Evolutionary conservation across 441 rosid species (phyloP), one percentile per base, ranked within the genome.

Genomic region (Capsella rubella): DNA sequence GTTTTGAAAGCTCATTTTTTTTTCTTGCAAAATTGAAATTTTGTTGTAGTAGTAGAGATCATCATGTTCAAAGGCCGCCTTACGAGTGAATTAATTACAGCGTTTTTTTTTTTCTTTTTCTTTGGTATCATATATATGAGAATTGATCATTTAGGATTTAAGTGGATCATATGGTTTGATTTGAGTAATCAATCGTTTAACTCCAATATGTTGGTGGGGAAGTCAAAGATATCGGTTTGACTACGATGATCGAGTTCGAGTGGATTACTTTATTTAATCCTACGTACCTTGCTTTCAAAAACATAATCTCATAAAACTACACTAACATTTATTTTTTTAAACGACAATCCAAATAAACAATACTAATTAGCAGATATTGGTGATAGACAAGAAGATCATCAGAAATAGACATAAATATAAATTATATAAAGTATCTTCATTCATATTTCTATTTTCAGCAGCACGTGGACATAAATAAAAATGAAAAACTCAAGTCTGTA

Each of bases 141-240:
- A 74, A 35, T 9, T 18, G 39, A 14, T 59, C n/a, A 31, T 50
- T 31, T 59, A 10, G 6, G 42, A 18, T 51, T 8, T 10, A 45
- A 61, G 27, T 75, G 55, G 50, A 59, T 45, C 50, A 43, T 16
- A 16, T 60, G 18, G 43, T 58, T 74, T 40, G 43, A 31, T 58
- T 74, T 40, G 43, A 31, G 73, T 51, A 16, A 16, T 0, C n/a
- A 45, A 51, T 59, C 9, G 59, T 59, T 42, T 4, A 3, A 45
- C 35, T 27, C 15, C 56, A 54, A 45, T 21, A 35, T 53, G 27
- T 56, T 56, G 60, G 65, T 76, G 66, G 29, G 14, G 39, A 29
- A 64, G 79, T 76, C 79, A 70, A 70, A 69, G 35, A 63, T 64
- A 69, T 63, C 71, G 71, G 79, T 66, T 66, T 74, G 67, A 37